Conservation (phyloP, 2,329 filamentous ascomycete species). For the Albophoma yamanashiensis region DNA sequence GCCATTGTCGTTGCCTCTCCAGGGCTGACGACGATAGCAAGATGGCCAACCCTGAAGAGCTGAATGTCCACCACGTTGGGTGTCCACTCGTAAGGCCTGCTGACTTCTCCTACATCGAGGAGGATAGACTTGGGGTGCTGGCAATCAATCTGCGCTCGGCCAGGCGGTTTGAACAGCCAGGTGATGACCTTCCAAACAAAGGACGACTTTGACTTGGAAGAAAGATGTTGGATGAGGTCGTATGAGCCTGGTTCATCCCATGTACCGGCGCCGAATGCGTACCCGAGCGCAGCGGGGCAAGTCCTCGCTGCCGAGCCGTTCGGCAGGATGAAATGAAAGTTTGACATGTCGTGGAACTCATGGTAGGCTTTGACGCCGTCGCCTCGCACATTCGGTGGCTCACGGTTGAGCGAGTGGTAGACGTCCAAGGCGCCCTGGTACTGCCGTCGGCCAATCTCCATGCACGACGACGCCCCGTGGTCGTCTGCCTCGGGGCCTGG, state of each 20-base stretch:
- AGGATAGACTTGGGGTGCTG: conserved; percentile 77
- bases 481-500: conserved; percentile 56
- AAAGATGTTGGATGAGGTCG: conserved; percentile 80
- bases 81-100: conserved; percentile 68
- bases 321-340: conserved; percentile 59
- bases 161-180: conserved; percentile 58
- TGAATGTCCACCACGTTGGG: conserved; percentile 88
- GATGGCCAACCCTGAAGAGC: conserved; percentile 68
- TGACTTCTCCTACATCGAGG: conserved; percentile 72
- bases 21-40: conserved; percentile 76
- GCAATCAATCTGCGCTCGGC: conserved; percentile 57
- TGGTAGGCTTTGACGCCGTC: conserved; percentile 68
- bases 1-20: conserved; percentile 90
- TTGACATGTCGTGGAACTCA: conserved; percentile 67
- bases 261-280: conserved; percentile 83
- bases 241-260: conserved; percentile 81
- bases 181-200: conserved; percentile 71
- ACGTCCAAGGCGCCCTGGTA: conserved; percentile 40
- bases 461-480: conserved; percentile 63
- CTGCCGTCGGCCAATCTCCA: conserved; percentile 61
- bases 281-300: conserved; percentile 77
- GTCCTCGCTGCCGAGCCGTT: conserved; percentile 64
- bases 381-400: conserved; percentile 43
- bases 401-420: conserved; percentile 39
- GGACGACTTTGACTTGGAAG: conserved; percentile 56